Conservation (phyloP, 345 rosid genomes). For the Lenwebbia sp. region DNA sequence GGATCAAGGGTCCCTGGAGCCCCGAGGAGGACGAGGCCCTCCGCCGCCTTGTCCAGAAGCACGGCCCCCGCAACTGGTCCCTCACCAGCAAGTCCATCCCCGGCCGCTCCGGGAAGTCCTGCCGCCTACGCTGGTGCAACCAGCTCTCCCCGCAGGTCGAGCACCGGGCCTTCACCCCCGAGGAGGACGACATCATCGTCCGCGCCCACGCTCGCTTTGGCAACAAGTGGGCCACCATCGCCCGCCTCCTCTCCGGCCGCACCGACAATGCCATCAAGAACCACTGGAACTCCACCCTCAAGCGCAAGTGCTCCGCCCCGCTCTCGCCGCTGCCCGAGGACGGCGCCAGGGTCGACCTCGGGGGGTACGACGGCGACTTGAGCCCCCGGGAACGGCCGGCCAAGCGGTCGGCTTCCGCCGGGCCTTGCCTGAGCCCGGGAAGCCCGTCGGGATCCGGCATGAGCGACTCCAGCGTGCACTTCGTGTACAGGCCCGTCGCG, state of each 20-base stretch:
- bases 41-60: conserved; percentile 45
- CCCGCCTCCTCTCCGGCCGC: conserved; percentile 78
- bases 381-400: conserved; percentile 30
- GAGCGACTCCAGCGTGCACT: conserved; percentile 32
- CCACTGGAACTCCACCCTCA: conserved; percentile 90
- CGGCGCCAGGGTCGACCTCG: conserved; percentile 11
- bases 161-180: conserved; percentile 62
- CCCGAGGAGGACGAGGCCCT: conserved; percentile 85
- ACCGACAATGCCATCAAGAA: conserved; percentile 88
- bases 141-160: conserved; percentile 91
- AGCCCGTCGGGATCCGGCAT: conserved; percentile 27
- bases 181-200: conserved; percentile 69
- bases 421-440: conserved; percentile 47
- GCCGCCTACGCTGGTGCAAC: conserved; percentile 91
- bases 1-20: conserved; percentile 97
- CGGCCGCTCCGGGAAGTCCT: conserved; percentile 85
- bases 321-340: not conserved
- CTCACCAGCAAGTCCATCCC: conserved; percentile 82
- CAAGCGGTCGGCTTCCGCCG: conserved; percentile 44
- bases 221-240: conserved; percentile 93
- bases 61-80: conserved; percentile 90
- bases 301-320: conserved; percentile 41
- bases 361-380: conserved; percentile 37
- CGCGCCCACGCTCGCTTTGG: conserved; percentile 77
- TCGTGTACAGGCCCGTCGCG: conserved; percentile 27